Evolutionary conservation across 1,284 basidiomycete species (phyloP).

Genomic region (Rhodotorula glutinis): DNA sequence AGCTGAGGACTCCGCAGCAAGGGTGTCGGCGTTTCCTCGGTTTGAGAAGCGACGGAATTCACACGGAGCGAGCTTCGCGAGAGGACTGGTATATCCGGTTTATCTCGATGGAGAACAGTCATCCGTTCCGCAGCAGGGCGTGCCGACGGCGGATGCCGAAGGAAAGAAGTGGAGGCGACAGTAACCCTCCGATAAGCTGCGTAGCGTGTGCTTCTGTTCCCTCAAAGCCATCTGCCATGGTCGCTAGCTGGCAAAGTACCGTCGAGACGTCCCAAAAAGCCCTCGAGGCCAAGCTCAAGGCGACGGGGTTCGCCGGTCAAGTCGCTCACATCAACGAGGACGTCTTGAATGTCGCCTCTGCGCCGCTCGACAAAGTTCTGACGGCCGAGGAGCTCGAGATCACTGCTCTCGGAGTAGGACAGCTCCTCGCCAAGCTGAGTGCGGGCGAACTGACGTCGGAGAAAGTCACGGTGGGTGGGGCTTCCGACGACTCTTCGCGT

Average conservation of each 20-base stretch:
- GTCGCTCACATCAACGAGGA: not conserved
- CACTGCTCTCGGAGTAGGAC: slow-evolving; percentile 54
- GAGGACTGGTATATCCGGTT: no score
- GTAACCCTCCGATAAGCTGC: no score
- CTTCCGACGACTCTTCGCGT: not conserved
- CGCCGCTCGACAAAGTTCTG: slow-evolving; percentile 58
- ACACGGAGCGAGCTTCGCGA: no score
- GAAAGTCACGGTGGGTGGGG: slow-evolving; percentile 43
- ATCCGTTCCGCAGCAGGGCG: no score
- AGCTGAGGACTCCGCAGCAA: no score
- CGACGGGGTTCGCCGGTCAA: not conserved
- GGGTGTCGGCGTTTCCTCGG: no score
- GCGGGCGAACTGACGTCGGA: slow-evolving; percentile 40
- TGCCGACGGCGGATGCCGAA: no score
- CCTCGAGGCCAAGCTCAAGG: not conserved
- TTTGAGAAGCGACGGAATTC: no score
- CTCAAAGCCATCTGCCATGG: not conserved
- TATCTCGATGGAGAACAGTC: no score
- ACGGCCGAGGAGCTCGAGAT: slow-evolving; percentile 63
- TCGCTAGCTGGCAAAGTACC: not conserved
- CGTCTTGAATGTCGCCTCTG: slow-evolving; percentile 8
- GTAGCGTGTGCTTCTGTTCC: not conserved
- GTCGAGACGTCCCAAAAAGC: not conserved
- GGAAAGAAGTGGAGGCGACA: no score
- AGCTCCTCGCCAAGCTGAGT: slow-evolving; percentile 45